A percentile compares a stretch with the other conserved stretches of the same genome.
phyloP scores from a whole-genome alignment of 2,329 filamentous ascomycete species.

The Fusarium sp. region DNA sequence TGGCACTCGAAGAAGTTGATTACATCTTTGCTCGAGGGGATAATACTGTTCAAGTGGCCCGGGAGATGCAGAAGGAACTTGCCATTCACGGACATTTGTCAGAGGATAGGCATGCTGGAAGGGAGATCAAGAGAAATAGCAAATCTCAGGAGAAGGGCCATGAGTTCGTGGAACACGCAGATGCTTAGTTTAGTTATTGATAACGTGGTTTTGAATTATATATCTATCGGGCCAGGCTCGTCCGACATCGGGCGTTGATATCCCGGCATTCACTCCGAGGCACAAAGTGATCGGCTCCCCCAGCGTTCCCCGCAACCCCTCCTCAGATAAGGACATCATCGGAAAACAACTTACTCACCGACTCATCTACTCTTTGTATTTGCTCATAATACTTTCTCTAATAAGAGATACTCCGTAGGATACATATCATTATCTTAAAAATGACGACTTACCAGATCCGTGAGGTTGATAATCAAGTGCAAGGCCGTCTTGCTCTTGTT shows the following conservation, averaged over 20 bases:
- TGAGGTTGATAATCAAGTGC: constrained; percentile 25
- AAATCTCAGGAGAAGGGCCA: background rate
- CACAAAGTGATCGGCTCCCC: background rate
- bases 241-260: background rate
- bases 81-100: background rate
- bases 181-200: background rate
- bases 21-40: constrained; percentile 22
- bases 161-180: background rate
- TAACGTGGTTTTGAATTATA: no score
- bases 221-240: background rate
- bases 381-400: no score
- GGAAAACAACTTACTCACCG: background rate
- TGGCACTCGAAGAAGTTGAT: constrained; percentile 17
- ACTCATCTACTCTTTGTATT: background rate
- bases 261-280: constrained; percentile 23
- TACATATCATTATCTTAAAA: no score
- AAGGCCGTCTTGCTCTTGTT: constrained; percentile 29
- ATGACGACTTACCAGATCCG: constrained; percentile 30
- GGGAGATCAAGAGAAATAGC: accelerated
- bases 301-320: constrained; percentile 23
- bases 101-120: background rate
- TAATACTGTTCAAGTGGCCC: constrained; percentile 13
- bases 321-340: constrained; percentile 23
- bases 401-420: no score
- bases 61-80: constrained; percentile 20